Evolutionary conservation across 2,329 filamentous ascomycete species (phyloP).

Genomic region (Penicillium sp.): DNA sequence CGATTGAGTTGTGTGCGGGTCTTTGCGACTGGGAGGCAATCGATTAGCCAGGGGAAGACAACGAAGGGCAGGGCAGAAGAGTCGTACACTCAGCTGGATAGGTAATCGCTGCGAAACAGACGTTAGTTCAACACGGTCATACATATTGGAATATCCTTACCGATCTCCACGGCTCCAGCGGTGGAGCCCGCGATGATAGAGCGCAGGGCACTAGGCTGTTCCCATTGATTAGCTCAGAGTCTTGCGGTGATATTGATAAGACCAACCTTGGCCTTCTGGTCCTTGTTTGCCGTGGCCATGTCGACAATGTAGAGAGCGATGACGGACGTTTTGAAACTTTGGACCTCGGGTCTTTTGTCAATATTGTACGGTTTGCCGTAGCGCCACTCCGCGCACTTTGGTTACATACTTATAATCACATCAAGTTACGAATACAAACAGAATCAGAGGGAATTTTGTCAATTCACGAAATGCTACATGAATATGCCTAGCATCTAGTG

Average conservation of each 20-base stretch:
- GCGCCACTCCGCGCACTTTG: conserved; percentile 16
- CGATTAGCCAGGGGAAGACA: conserved; percentile 7
- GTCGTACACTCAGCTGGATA: conserved; percentile 84
- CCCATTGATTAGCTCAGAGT: conserved; percentile 33
- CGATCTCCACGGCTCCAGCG: conserved; percentile 93
- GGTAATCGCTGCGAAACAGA: conserved; percentile 62
- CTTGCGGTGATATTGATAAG: not conserved
- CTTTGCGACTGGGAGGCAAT: conserved; percentile 66
- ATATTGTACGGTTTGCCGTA: conserved; percentile 17
- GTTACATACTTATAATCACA: not conserved
- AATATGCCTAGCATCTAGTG: conserved; percentile 17
- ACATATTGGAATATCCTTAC: conserved; percentile 44
- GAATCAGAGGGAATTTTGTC: conserved; percentile 25
- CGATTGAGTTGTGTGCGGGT: conserved; percentile 91
- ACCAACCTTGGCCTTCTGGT: conserved; percentile 38
- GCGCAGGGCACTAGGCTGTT: conserved; percentile 70
- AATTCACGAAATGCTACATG: conserved; percentile 29
- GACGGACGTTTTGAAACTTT: not conserved
- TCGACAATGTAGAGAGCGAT: conserved; percentile 9
- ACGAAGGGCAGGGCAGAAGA: not conserved
- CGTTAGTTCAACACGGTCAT: conserved; percentile 20
- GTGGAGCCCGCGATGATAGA: conserved; percentile 88
- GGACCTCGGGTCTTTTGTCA: conserved; percentile 18
- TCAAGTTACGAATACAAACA: not conserved
- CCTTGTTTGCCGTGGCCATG: conserved; percentile 36